These are phyloP conservation scores for Microbotryomycetes sp. DNA, from an alignment of 1,284 basidiomycete genomes.

Conservation along the genomic window DNA sequence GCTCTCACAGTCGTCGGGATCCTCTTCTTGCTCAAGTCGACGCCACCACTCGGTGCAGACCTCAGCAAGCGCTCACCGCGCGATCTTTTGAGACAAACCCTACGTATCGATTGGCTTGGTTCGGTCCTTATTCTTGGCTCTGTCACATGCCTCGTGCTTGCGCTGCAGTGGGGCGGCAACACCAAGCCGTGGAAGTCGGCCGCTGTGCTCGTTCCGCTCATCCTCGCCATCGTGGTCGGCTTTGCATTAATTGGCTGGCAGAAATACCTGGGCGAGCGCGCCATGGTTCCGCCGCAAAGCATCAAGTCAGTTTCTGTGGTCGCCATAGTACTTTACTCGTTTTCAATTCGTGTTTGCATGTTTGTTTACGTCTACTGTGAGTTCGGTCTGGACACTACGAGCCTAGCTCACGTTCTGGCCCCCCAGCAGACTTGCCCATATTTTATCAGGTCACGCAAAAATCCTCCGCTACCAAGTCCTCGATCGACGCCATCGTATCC, in stretches of 20 bases:
- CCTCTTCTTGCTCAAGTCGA: constrained; percentile 21
- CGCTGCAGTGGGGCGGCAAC: constrained; percentile 36
- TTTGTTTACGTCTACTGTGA: constrained; percentile 15
- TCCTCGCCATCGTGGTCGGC: constrained; percentile 35
- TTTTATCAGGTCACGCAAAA: constrained; percentile 14
- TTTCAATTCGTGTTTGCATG: constrained; percentile 25
- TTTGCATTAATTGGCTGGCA: constrained; percentile 29
- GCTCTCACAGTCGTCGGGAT: constrained; percentile 16
- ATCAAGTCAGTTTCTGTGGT: constrained; percentile 33
- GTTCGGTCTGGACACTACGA: too few relatives aligned
- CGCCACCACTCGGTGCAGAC: constrained; percentile 18
- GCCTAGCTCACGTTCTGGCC: too few relatives aligned
- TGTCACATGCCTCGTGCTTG: constrained; percentile 37
- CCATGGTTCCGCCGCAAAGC: constrained; percentile 36
- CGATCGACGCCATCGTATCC: constrained; percentile 37
- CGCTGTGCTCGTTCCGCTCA: constrained; percentile 41
- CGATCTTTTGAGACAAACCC: constrained; percentile 12
- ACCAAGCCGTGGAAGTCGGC: constrained; percentile 34
- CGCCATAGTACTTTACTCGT: constrained; percentile 28
- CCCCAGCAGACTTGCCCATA: background rate
- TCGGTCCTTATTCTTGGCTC: constrained; percentile 32
- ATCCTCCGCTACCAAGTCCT: constrained; percentile 29
- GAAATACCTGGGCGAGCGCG: constrained; percentile 33
- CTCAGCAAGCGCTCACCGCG: constrained; percentile 5
- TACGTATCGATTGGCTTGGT: constrained; percentile 38